Evolutionary conservation across 2,329 filamentous ascomycete genomes (phyloP), one percentile per base, ranked within the genome.

Genomic region (Ophiostoma sp.): DNA sequence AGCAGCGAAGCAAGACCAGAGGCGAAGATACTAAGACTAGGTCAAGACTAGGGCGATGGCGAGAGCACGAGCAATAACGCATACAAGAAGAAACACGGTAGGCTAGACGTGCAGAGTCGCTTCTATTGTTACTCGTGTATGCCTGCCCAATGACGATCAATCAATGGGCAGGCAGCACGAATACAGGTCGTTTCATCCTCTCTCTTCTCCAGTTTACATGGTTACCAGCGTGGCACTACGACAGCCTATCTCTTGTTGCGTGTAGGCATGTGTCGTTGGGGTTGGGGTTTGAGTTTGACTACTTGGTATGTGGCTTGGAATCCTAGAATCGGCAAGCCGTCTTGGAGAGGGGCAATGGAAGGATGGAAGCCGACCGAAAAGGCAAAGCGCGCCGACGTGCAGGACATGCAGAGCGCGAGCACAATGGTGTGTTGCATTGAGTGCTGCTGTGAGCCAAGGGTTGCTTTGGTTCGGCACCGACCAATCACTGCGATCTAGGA

Each of bases 191-290:
- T n/a, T 11, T n/a, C 8, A 4, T 14, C 45, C 14, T 47, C 45
- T 16, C 14, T 47, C 45, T 11, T 55, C 49, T 55, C 18, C 49
- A 27, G 49, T 55, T 55, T 27, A 9, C 18, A 27, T 55, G 49
- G 49, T 55, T 55, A n/a, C 49, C 18, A 55, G 49, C 49, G 68
- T 67, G 60, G 60, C 68, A 65, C 64, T 9, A 36, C 49, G 65
- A 67, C 47, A 65, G 65, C 68, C 60, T 67, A 49, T 67, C 65
- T 65, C 65, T 67, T 55, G 5, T 2, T 27, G 27, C 27, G 27
- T 27, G 27, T 27, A 27, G 27, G 27, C 27, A 27, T 27, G 27
- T 27, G 27, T 27, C 27, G 27, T 27, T 27, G 27, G 27, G 27
- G 27, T 27, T 27, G 27, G 27, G 27, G 27, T 27, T 27, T 27